Percentiles rank a stretch among this genome's conserved stretches.
Evolutionary conservation across 192 early-diverging fungal genomes (phyloP).

Genomic region (Coemansia sp.): DNA sequence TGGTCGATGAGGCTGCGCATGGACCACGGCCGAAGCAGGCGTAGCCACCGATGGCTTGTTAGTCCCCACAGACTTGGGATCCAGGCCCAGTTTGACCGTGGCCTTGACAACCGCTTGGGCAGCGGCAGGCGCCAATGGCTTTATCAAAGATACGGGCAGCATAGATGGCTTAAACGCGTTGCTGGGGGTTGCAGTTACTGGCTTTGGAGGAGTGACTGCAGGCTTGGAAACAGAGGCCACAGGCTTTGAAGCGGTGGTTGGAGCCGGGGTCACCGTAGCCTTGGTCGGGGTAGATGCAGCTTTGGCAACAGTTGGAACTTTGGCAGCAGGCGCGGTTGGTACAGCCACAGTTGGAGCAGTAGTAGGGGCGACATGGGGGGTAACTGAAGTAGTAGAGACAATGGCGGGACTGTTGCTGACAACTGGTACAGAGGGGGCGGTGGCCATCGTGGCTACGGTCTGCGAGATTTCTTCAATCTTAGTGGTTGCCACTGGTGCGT

Average conservation of each 20-base stretch:
- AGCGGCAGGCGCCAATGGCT: neutral
- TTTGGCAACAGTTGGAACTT: neutral
- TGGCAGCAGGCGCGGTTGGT: neutral
- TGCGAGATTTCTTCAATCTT: neutral
- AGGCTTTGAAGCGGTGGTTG: neutral
- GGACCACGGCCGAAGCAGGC: neutral
- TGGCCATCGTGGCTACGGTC: neutral
- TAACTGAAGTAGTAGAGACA: neutral
- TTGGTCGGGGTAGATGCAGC: neutral
- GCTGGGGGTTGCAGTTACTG: neutral
- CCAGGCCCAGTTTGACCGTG: neutral
- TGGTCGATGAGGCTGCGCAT: no score
- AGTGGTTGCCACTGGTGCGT: neutral
- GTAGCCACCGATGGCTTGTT: neutral
- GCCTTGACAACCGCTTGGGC: neutral
- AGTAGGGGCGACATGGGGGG: neutral
- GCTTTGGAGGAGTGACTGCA: neutral
- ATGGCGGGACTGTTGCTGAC: neutral
- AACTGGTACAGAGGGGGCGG: neutral
- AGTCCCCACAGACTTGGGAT: neutral
- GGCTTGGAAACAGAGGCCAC: neutral
- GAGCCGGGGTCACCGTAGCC: neutral
- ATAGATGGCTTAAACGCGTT: neutral
- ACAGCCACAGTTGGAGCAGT: neutral
- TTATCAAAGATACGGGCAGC: slow-evolving; percentile 26